Conservation (phyloP, 2,329 filamentous ascomycete species). For the Diaporthe vaccinii region DNA sequence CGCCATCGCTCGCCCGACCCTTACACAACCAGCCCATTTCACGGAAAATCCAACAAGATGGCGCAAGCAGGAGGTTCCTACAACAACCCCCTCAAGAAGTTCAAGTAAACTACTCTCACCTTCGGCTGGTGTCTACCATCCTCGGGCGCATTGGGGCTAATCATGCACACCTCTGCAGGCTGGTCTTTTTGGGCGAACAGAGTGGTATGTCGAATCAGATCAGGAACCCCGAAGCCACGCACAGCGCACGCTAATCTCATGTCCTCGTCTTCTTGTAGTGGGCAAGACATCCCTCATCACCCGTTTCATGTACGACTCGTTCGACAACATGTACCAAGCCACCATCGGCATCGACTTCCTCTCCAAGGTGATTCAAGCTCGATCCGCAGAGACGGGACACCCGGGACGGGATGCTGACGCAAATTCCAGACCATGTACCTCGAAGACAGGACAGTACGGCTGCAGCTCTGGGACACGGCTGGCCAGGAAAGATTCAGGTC, state of each 20-base stretch:
- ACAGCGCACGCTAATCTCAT: neutral
- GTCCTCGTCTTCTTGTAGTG: slow-evolving; percentile 67
- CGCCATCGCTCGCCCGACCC: slow-evolving; percentile 16
- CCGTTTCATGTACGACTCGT: slow-evolving; percentile 99
- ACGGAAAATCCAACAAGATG: slow-evolving; percentile 69
- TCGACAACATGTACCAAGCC: slow-evolving; percentile 99
- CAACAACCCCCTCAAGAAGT: slow-evolving; percentile 99
- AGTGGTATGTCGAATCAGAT: slow-evolving; percentile 77
- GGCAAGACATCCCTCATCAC: slow-evolving; percentile 99
- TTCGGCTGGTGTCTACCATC: slow-evolving; percentile 38
- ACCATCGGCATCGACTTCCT: slow-evolving; percentile 99
- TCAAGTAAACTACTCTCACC: slow-evolving; percentile 78
- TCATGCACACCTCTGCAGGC: slow-evolving; percentile 62
- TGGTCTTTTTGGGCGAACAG: slow-evolving; percentile 98
- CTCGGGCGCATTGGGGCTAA: slow-evolving; percentile 33
- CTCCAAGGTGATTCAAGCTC: slow-evolving; percentile 78
- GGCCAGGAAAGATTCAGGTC: slow-evolving; percentile 98
- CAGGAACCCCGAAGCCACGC: slow-evolving; percentile 2
- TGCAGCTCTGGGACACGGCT: slow-evolving; percentile 98
- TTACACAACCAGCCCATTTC: slow-evolving; percentile 37
- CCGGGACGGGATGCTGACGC: slow-evolving; percentile 7
- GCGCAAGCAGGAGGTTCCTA: slow-evolving; percentile 87
- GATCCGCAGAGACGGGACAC: slow-evolving; percentile 45
- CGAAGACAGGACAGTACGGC: slow-evolving; percentile 95
- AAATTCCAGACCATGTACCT: slow-evolving; percentile 93